Percentiles rank a stretch among this genome's conserved stretches.
Evolutionary conservation across 805 yeast species (phyloP).

Genomic region (Wilhelminamyces savonicus): DNA sequence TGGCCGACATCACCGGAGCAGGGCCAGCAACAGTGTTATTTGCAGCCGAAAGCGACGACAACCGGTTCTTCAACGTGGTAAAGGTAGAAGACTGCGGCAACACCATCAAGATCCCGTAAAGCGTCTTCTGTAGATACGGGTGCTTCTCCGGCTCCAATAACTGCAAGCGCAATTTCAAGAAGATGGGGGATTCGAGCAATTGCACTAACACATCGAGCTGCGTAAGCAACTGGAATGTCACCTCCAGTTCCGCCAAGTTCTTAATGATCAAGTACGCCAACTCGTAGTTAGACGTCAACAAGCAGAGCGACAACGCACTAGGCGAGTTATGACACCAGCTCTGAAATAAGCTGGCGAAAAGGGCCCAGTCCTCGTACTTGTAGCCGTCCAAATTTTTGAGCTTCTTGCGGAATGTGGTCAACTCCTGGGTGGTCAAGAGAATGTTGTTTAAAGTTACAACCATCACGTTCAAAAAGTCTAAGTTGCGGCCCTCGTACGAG

Average conservation of each 20-base stretch:
- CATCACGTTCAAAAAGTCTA: slow-evolving; percentile 70
- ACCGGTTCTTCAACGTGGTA: slow-evolving; percentile 69
- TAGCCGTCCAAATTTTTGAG: slow-evolving; percentile 48
- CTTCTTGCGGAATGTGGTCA: slow-evolving; percentile 61
- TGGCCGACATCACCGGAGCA: slow-evolving; percentile 4
- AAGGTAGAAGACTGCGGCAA: slow-evolving; percentile 92
- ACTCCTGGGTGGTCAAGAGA: slow-evolving; percentile 78
- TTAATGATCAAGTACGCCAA: slow-evolving; percentile 79
- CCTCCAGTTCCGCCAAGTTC: slow-evolving; percentile 75
- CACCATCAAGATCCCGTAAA: slow-evolving; percentile 89
- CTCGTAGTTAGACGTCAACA: slow-evolving; percentile 83
- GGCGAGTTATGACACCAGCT: slow-evolving; percentile 93
- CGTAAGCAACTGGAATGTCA: slow-evolving; percentile 69
- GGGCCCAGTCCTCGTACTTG: slow-evolving; percentile 52
- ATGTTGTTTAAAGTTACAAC: slow-evolving; percentile 85
- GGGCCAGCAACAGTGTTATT: slow-evolving; percentile 8
- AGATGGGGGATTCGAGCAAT: slow-evolving; percentile 85
- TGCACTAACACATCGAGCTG: slow-evolving; percentile 90
- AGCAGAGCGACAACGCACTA: slow-evolving; percentile 78
- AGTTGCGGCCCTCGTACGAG: slow-evolving; percentile 42
- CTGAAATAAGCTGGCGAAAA: slow-evolving; percentile 72
- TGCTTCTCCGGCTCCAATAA: slow-evolving; percentile 79
- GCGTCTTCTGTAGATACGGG: slow-evolving; percentile 77
- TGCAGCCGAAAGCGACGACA: slow-evolving; percentile 52
- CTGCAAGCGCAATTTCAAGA: slow-evolving; percentile 79